These are phyloP conservation scores for Crithidia mellificae DNA, from an alignment of 208 protist genomes.

Conservation along the genomic window DNA sequence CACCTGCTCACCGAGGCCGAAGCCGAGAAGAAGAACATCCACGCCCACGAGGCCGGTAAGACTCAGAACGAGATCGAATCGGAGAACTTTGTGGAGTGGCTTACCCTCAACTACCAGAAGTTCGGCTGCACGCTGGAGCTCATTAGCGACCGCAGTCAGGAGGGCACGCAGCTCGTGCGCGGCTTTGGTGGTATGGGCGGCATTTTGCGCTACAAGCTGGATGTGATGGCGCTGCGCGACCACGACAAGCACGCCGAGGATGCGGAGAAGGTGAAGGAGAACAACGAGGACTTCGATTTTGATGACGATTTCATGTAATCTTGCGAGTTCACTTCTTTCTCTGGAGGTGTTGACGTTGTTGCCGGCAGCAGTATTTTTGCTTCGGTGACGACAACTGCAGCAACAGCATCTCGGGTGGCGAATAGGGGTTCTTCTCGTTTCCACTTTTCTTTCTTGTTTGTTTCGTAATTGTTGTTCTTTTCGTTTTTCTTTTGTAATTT, in stretches of 20 bases:
- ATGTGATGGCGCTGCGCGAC: constrained; percentile 88
- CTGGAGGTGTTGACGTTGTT: too few species aligned
- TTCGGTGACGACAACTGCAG: too few species aligned
- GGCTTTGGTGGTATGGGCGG: constrained; percentile 98
- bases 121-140: constrained; percentile 97
- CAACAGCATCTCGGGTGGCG: too few species aligned
- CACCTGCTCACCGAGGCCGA: constrained; percentile 77
- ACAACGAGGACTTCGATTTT: constrained; percentile 88
- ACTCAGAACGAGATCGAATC: constrained; percentile 89
- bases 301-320: constrained; percentile 91
- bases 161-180: constrained; percentile 97
- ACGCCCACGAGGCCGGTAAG: constrained; percentile 82
- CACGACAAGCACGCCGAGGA: constrained; percentile 82
- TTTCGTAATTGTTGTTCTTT: too few species aligned
- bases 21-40: constrained; percentile 76
- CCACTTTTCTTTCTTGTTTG: too few species aligned
- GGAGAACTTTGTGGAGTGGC: constrained; percentile 98
- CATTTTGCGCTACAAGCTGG: constrained; percentile 91
- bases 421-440: too few species aligned
- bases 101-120: constrained; percentile 98
- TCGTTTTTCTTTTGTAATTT: too few species aligned
- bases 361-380: too few species aligned
- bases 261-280: constrained; percentile 56
- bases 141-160: constrained; percentile 94
- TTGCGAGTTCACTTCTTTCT: too few species aligned